These are phyloP conservation scores for Mortierella sp. DNA, from an alignment of 371 early-diverging fungal species.

Conservation along the genomic window DNA sequence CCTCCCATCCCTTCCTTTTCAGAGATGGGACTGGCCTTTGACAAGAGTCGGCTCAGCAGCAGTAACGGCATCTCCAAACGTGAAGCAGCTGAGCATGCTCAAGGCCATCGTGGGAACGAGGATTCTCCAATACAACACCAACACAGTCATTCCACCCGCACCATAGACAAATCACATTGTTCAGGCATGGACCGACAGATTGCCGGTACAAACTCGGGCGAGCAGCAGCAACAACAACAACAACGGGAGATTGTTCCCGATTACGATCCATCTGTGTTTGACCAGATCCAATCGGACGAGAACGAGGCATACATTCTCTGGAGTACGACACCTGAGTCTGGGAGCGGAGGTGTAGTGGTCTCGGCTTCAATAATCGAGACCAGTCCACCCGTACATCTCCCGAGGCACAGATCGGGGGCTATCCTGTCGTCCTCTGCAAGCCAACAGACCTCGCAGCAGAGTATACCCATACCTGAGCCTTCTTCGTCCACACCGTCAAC, in stretches of 20 bases:
- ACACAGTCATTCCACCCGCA: background rate
- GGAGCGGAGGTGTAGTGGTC: conserved; percentile 3
- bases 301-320: conserved; percentile 68
- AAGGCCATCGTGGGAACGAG: conserved; percentile 1
- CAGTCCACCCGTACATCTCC: background rate
- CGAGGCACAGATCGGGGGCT: conserved; percentile 22
- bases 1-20: conserved; percentile 53
- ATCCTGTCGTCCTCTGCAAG: conserved; percentile 27
- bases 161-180: conserved; percentile 3
- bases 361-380: conserved; percentile 9
- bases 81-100: background rate
- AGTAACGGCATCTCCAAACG: background rate
- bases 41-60: conserved; percentile 28
- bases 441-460: conserved; percentile 9
- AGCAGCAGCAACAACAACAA: background rate
- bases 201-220: background rate
- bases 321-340: conserved; percentile 57
- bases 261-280: conserved; percentile 65
- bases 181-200: background rate
- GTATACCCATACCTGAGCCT: conserved; percentile 6
- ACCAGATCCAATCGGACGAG: conserved; percentile 64
- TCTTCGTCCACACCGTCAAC: conserved; percentile 7
- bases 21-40: conserved; percentile 40
- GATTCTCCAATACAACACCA: background rate
- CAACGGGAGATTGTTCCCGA: conserved; percentile 26